Conservation (phyloP, 1,284 basidiomycete genomes). For the Thecaphora thlaspeos region DNA sequence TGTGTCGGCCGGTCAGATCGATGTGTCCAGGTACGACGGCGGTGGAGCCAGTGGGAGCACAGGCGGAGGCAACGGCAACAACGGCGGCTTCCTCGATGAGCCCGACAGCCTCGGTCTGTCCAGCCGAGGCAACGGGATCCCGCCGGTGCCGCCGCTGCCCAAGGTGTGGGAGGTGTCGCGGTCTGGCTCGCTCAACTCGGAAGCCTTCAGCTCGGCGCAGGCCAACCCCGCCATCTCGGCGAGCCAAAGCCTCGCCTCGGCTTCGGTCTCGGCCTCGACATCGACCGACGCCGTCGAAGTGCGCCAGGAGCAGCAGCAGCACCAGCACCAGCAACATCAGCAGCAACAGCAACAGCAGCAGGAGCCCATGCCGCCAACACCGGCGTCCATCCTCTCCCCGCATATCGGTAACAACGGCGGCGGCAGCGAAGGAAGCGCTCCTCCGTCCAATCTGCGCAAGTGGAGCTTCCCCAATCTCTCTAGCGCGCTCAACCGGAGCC, state of each 20-base stretch:
- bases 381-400: too few species aligned
- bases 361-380: too few species aligned
- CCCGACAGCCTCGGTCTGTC: neutral
- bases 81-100: neutral
- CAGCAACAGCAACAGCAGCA: neutral
- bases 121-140: conserved; percentile 62
- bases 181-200: conserved; percentile 61
- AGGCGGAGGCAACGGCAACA: neutral
- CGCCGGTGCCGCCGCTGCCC: conserved; percentile 92
- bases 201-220: conserved; percentile 15
- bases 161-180: conserved; percentile 80
- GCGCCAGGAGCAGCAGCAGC: too few species aligned
- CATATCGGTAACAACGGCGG: too few species aligned
- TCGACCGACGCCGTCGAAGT: neutral
- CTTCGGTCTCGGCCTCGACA: neutral
- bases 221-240: conserved; percentile 15
- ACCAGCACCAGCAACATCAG: conserved; percentile 1
- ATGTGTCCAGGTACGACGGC: neutral
- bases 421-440: too few species aligned
- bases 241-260: conserved; percentile 2
- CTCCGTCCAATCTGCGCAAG: conserved; percentile 1
- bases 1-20: conserved; percentile 5
- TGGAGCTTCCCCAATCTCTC: conserved; percentile 9
- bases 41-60: neutral
- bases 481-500: conserved; percentile 3